Evolutionary conservation across 148 eudicot genomes (phyloP).

Genomic region (Chenopodium formosanum): DNA sequence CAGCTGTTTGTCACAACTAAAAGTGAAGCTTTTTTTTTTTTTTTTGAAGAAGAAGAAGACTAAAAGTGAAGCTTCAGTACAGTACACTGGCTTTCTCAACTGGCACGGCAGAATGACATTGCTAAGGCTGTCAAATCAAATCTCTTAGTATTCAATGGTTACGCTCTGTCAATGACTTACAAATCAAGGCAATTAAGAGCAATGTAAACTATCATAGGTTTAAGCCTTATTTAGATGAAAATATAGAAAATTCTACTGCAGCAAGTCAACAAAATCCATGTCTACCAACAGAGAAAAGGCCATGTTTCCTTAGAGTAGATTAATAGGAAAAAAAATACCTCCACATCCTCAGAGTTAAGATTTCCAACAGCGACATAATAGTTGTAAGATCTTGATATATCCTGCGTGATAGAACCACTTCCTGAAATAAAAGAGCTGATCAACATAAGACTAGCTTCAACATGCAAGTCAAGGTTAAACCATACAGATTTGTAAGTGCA

Average conservation of each 20-base stretch:
- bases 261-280: not conserved
- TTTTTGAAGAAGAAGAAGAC: too few species aligned
- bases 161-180: not conserved
- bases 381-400: slow-evolving; percentile 45
- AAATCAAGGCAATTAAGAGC: not conserved
- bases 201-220: not conserved
- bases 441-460: slow-evolving; percentile 8
- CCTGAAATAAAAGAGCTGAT: slow-evolving; percentile 39
- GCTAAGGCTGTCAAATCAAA: not conserved
- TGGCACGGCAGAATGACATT: not conserved
- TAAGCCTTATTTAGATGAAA: not conserved
- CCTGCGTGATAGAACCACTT: slow-evolving; percentile 59
- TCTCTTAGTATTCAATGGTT: not conserved
- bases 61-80: not conserved
- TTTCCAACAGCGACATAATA: slow-evolving; percentile 82
- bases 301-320: not conserved
- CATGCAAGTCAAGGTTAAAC: not conserved
- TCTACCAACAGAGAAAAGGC: not conserved
- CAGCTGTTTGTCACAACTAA: not conserved
- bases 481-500: not conserved
- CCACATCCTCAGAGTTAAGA: slow-evolving; percentile 46
- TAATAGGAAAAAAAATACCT: slow-evolving; percentile 39
- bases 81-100: not conserved
- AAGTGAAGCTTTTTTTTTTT: too few species aligned
- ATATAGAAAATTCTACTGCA: not conserved